Base-by-base conservation (phyloP, 1,284 basidiomycete genomes). In the Trichosporon sp. region DNA sequence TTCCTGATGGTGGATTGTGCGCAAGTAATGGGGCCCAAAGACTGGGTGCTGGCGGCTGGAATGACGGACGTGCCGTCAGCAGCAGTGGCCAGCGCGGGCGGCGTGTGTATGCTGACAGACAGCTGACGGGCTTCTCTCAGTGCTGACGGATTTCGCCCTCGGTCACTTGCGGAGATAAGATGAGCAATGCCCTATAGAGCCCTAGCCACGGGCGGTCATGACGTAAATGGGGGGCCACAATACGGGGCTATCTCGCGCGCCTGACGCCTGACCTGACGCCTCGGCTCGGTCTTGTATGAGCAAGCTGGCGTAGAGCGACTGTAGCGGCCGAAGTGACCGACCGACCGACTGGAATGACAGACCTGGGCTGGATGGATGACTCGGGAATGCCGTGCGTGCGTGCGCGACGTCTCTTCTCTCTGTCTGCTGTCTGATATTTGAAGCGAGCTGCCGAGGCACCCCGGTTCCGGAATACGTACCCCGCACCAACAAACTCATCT, bases 141-240 rank as follows among this genome's bases (percentile, higher is more conserved):
- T n/a, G n/a, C 33, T 34, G 33, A 7, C 13, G 13, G 34, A 11
- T 37, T 27, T 54, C 49, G 49, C 25, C 29, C 49, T 54, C 49
- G 27, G 49, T 29, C 49, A 54, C 49, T 54, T 54, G 49, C 49
- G 49, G 49, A 54, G 49, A 54, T 54, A 54, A 54, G 49, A 54
- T 54, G 25, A 9, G 8, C 25, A n/a, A n/a, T n/a, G 49, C 11
- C 8, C 27, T 14, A 31, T 54, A 14, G 14, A n/a, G 27, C 14
- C 14, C 19, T 36, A 14, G 34, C 34, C 3, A 14, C 11, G 16
- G 19, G n/a, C n/a, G n/a, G 40, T 21, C 40, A 44, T 44, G 40
- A 44, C 40, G 40, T 44, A 44, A 44, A 10, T 21, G 40, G 40
- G 40, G 40, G 40, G 40, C 40, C 40, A 44, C 40, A 44, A 44